Base-by-base conservation (phyloP, 768 basidiomycete genomes). In the Dioszegia aurantiaca region DNA sequence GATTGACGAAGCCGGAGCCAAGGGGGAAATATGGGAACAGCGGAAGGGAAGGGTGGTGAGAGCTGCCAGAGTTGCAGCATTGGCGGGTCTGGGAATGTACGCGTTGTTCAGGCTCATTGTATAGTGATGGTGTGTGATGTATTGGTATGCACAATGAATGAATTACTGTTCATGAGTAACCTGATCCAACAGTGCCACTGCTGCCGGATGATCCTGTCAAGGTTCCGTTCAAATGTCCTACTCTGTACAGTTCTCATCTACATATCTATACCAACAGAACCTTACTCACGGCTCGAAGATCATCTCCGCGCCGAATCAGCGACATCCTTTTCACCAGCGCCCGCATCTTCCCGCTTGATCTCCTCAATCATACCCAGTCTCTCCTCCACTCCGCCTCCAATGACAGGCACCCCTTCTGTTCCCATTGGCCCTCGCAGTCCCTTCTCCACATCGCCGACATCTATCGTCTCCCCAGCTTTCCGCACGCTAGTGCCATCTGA, bases 1-100 rank as follows among this genome's bases (percentile, higher is more conserved):
- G 4, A 71, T 78, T 49, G 77, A 78, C 41, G 56, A 70, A 43
- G 77, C 75, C 4, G 77, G 77, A 5, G 60, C 58, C 21, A 74
- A 73, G 62, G 75, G 72, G 12, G 65, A 67, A 37, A 37, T 61
- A 10, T 56, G 54, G 60, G 59, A 58, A 17, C 59, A 51, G 39
- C 30, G 56, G 17, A 65, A 61, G 28, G 36, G 24, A 5, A 40
- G 19, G 19, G 33, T 42, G 10, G n/a, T 58, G 9, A 58, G 41
- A 26, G 27, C 39, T 12, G 44, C 26, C 16, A 57, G 26, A 21
- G 27, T 27, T 2, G 24, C 33, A 4, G 36, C 26, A 2, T 23
- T 28, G 4, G 8, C 24, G 11, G 56, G n/a, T 17, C 31, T 57
- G 31, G 44, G 36, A 16, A 28, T 23, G 6, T 57, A 57, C 45